Percentiles rank a stretch among this genome's conserved stretches.
Conservation (phyloP, 805 yeast genomes). For the Deakozyma indianensis region DNA sequence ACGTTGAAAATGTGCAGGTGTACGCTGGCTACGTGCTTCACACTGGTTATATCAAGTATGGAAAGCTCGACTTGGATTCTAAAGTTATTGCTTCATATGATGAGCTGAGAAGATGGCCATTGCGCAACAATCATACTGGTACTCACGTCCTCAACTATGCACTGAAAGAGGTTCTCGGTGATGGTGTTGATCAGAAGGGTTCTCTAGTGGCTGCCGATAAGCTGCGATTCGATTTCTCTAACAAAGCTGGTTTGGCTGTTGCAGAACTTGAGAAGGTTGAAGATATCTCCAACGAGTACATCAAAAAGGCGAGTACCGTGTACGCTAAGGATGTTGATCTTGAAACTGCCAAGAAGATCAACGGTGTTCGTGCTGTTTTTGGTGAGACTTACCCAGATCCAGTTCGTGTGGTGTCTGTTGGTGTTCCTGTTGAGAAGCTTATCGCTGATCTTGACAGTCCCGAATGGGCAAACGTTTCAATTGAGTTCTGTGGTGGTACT, state of each 20-base stretch:
- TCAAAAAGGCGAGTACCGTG: constrained; percentile 57
- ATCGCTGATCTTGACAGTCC: constrained; percentile 52
- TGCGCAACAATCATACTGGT: constrained; percentile 96
- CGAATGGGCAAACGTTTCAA: constrained; percentile 65
- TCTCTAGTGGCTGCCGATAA: constrained; percentile 93
- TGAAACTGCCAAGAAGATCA: constrained; percentile 54
- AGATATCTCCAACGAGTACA: constrained; percentile 52
- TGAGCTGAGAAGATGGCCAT: constrained; percentile 88
- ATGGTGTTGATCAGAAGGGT: constrained; percentile 86
- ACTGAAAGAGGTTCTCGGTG: constrained; percentile 73
- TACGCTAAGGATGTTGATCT: constrained; percentile 75
- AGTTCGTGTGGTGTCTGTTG: constrained; percentile 93
- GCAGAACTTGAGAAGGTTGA: constrained; percentile 68
- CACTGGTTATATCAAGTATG: constrained; percentile 76
- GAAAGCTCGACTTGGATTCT: constrained; percentile 53
- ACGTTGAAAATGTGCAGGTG: constrained; percentile 79
- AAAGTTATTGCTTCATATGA: constrained; percentile 75
- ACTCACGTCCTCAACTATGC: constrained; percentile 91
- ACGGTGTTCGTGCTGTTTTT: constrained; percentile 90
- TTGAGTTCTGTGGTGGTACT: constrained; percentile 99
- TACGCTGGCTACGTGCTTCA: constrained; percentile 94
- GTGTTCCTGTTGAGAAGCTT: constrained; percentile 75
- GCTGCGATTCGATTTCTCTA: constrained; percentile 90
- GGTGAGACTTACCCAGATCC: constrained; percentile 99
- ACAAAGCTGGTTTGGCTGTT: constrained; percentile 67